phyloP scores from a whole-genome alignment of 2,329 filamentous ascomycete genomes.

The Sporothrix inflata region DNA sequence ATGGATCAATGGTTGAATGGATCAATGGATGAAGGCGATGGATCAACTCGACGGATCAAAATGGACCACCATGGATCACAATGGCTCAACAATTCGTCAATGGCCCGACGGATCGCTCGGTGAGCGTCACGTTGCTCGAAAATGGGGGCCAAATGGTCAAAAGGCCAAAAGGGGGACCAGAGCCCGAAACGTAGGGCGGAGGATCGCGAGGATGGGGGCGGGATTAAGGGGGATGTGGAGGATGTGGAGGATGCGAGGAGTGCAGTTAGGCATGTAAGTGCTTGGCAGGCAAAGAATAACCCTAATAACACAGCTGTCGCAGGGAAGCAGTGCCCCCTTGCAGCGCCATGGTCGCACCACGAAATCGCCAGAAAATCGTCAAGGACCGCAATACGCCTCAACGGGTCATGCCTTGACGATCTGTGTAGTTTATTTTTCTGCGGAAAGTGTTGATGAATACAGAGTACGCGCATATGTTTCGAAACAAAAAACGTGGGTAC shows the following conservation, averaged over 20 bases:
- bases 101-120: neutral
- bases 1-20: too few relatives aligned
- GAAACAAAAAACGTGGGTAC: neutral
- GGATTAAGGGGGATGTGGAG: neutral
- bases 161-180: neutral
- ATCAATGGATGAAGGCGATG: too few relatives aligned
- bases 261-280: neutral
- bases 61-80: neutral
- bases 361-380: neutral
- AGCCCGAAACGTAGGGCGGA: neutral
- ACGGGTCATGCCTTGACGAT: constrained; percentile 6
- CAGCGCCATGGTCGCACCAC: constrained; percentile 8
- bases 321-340: too few relatives aligned
- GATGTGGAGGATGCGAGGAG: neutral
- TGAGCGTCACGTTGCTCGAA: neutral
- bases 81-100: neutral
- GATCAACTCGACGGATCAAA: neutral
- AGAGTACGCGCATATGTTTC: constrained; percentile 5
- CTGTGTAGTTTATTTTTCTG: neutral
- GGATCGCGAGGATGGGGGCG: neutral
- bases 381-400: neutral
- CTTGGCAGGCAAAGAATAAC: neutral
- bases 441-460: neutral
- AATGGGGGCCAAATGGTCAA: neutral
- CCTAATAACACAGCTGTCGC: neutral